These are phyloP conservation scores for Aspergillus bombycis DNA, from an alignment of 2,329 filamentous ascomycete genomes.

Conservation along the genomic window DNA sequence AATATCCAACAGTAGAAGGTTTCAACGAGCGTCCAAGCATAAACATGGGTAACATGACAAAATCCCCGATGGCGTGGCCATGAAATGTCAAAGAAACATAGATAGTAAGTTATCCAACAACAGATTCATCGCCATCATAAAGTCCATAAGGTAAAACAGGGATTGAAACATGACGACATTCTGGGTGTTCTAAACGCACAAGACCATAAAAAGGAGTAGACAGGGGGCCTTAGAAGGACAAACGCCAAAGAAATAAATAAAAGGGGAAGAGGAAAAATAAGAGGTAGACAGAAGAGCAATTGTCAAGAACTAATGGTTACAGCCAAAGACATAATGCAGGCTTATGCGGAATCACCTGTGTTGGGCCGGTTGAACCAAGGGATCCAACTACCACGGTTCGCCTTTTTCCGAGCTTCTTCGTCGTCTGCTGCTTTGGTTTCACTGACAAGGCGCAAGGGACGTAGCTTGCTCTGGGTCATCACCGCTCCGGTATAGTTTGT, in stretches of 20 bases:
- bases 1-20: slow-evolving; percentile 7
- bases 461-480: slow-evolving; percentile 71
- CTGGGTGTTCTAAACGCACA: slow-evolving; percentile 15
- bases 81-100: slow-evolving; percentile 11
- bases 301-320: not conserved
- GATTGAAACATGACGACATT: slow-evolving; percentile 23
- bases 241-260: slow-evolving; percentile 9
- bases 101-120: slow-evolving; percentile 1
- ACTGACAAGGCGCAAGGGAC: slow-evolving; percentile 78
- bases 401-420: slow-evolving; percentile 49
- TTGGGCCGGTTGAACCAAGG: slow-evolving; percentile 48
- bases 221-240: slow-evolving; percentile 2
- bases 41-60: slow-evolving; percentile 10
- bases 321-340: slow-evolving; percentile 2
- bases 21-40: slow-evolving; percentile 16
- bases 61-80: slow-evolving; percentile 4
- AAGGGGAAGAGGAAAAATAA: slow-evolving; percentile 12
- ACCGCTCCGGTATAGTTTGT: slow-evolving; percentile 70
- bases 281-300: slow-evolving; percentile 7
- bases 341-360: slow-evolving; percentile 18
- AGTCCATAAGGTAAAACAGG: slow-evolving; percentile 16
- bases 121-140: slow-evolving; percentile 15
- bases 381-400: slow-evolving; percentile 52
- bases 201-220: not conserved
- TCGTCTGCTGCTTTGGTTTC: slow-evolving; percentile 45